Conservation (phyloP, 495 filamentous ascomycete species). For the Neurospora tetrasperma region DNA sequence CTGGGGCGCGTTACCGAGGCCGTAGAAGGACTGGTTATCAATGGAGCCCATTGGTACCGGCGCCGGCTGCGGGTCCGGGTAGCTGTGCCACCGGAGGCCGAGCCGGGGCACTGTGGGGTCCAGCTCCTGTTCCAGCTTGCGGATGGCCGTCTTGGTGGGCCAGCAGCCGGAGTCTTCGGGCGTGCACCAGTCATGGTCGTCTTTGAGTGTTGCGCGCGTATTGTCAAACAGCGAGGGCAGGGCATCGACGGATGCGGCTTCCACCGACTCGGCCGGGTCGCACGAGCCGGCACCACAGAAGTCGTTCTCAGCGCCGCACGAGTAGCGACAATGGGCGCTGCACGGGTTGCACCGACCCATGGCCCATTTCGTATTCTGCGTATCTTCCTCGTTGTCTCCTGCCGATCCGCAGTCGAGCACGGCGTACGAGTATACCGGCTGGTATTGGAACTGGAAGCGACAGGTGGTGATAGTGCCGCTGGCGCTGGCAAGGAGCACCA, state of each 20-base stretch:
- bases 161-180: conserved; percentile 1
- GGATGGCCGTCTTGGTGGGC: conserved; percentile 3
- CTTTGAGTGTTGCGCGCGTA: neutral
- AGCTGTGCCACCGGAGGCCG: neutral
- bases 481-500: conserved; percentile 1
- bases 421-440: conserved; percentile 2
- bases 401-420: conserved; percentile 2
- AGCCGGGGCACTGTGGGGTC: neutral
- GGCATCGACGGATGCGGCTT: neutral
- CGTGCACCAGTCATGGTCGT: conserved; percentile 1
- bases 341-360: conserved; percentile 4
- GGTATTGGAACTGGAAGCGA: conserved; percentile 2
- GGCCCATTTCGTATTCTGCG: conserved; percentile 1
- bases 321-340: conserved; percentile 1
- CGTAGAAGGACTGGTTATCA: conserved; percentile 2
- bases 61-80: neutral
- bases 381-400: neutral
- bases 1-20: neutral
- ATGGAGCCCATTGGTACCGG: neutral
- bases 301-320: conserved; percentile 1
- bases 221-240: neutral
- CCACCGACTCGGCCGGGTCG: neutral
- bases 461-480: conserved; percentile 3
- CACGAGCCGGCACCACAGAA: conserved; percentile 1
- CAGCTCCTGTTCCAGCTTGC: neutral